Percentiles rank a stretch among this genome's conserved stretches.
Evolutionary conservation across 2,329 filamentous ascomycete species (phyloP).

Genomic region (Fusarium nanum): DNA sequence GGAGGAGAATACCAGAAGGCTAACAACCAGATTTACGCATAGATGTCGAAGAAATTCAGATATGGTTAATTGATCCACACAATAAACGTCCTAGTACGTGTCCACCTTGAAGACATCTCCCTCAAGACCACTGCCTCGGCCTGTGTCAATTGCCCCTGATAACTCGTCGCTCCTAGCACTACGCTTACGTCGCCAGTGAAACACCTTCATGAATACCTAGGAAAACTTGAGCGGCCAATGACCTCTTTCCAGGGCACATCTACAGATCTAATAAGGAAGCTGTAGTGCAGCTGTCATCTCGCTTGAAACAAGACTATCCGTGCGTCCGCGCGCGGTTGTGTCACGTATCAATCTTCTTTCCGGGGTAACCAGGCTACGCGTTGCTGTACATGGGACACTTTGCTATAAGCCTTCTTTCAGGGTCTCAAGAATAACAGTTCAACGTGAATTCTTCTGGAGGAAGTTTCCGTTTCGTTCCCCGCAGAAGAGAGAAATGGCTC

Average conservation of each 20-base stretch:
- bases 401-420: background rate
- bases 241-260: background rate
- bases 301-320: conserved; percentile 23
- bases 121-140: background rate
- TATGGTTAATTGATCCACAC: background rate
- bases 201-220: background rate
- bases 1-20: background rate
- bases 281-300: conserved; percentile 23
- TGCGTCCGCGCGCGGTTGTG: conserved; percentile 10
- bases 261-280: conserved; percentile 5
- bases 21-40: background rate
- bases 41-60: background rate
- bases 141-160: background rate
- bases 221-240: background rate
- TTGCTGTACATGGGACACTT: background rate
- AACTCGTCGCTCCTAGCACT: background rate
- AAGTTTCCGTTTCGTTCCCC: background rate
- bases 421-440: background rate
- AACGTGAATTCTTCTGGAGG: background rate
- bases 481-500: background rate
- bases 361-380: conserved; percentile 20
- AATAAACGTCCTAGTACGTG: background rate
- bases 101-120: background rate
- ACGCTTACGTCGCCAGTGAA: background rate
- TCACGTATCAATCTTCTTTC: background rate